Evolutionary conservation across 306 rosid genomes (phyloP).

Genomic region (Cicer chorassanicum): DNA sequence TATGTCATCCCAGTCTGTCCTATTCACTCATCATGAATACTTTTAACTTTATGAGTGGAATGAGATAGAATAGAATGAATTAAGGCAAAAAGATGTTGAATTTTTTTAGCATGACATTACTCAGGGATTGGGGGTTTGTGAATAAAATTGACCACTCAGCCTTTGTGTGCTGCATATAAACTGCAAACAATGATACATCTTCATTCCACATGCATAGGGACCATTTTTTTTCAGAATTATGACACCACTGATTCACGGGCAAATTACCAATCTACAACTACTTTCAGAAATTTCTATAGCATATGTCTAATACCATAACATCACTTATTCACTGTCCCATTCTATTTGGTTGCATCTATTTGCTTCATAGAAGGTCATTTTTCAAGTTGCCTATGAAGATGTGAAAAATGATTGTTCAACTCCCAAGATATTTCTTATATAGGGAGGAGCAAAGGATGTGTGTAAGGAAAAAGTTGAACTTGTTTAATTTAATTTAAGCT

Average conservation of each 20-base stretch:
- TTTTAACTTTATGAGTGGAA: too few species aligned
- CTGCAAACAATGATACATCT: slow-evolving; percentile 5
- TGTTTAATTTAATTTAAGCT: too few species aligned
- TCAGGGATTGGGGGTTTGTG: neutral
- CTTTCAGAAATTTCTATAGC: slow-evolving; percentile 14
- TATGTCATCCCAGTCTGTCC: neutral
- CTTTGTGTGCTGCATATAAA: neutral
- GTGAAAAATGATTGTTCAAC: too few species aligned
- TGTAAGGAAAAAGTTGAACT: too few species aligned
- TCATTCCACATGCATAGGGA: slow-evolving; percentile 27
- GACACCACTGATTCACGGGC: slow-evolving; percentile 7
- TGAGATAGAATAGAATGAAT: too few species aligned
- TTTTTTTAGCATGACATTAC: too few species aligned
- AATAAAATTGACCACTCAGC: slow-evolving; percentile 27
- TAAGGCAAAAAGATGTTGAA: neutral
- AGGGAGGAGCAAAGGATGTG: too few species aligned
- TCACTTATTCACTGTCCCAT: slow-evolving; percentile 5
- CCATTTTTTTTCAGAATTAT: slow-evolving; percentile 5
- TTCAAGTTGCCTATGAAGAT: too few species aligned
- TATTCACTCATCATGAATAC: too few species aligned
- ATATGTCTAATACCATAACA: neutral
- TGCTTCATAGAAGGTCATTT: too few species aligned
- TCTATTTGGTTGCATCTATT: neutral
- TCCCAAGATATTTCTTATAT: too few species aligned
- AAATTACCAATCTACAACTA: slow-evolving; percentile 3